phyloP scores from a whole-genome alignment of 768 basidiomycete species.

The Cyathus striatus region DNA sequence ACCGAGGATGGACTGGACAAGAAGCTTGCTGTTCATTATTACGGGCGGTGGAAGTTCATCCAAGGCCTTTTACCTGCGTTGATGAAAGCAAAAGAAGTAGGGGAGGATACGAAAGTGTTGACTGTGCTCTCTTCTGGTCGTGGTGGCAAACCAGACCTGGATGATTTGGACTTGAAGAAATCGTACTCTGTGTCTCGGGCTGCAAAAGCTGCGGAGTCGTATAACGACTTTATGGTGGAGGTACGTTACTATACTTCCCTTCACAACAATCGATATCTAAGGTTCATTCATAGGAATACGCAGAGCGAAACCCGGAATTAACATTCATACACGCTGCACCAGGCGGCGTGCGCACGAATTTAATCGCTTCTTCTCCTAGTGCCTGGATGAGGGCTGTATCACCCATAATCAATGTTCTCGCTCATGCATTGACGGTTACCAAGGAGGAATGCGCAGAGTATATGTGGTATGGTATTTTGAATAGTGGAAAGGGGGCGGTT shows the following conservation, averaged over 20 bases:
- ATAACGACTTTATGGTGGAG: conserved; percentile 53
- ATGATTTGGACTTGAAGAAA: conserved; percentile 48
- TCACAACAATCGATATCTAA: neutral
- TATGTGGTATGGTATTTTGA: conserved; percentile 28
- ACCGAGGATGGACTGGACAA: conserved; percentile 28
- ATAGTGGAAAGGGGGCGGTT: conserved; percentile 20
- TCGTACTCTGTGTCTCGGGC: conserved; percentile 30
- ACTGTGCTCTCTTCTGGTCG: conserved; percentile 33
- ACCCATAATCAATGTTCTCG: conserved; percentile 12
- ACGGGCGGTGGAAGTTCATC: conserved; percentile 45
- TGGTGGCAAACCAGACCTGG: conserved; percentile 31
- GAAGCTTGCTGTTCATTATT: no score
- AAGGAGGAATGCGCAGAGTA: conserved; percentile 28
- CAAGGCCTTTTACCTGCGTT: conserved; percentile 38
- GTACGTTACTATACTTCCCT: conserved; percentile 19
- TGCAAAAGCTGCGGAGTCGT: conserved; percentile 30
- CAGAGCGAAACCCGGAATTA: conserved; percentile 21
- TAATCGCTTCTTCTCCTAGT: conserved; percentile 20
- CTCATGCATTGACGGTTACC: conserved; percentile 18
- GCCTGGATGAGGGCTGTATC: conserved; percentile 13
- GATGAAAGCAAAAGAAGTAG: conserved; percentile 34
- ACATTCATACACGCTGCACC: conserved; percentile 32
- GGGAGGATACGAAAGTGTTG: conserved; percentile 49
- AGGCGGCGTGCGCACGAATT: conserved; percentile 31
- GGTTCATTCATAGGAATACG: conserved; percentile 20